Evolutionary conservation across 2,329 filamentous ascomycete genomes (phyloP).

Genomic region (Botrytis fragariae): DNA sequence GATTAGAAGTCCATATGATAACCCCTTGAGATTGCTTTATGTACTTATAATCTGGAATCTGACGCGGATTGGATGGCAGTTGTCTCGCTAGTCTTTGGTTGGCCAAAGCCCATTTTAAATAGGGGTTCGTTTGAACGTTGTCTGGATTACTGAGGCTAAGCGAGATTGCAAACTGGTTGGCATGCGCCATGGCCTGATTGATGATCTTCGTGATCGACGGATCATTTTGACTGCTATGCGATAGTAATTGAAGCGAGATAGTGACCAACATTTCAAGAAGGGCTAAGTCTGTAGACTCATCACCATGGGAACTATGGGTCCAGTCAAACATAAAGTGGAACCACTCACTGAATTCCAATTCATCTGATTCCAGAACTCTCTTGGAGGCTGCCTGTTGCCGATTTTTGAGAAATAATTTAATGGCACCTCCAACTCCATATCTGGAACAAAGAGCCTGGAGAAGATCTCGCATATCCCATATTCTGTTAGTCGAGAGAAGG

Average conservation of each 20-base stretch:
- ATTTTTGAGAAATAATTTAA: background rate
- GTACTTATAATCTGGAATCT: background rate
- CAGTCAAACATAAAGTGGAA: background rate
- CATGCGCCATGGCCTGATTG: background rate
- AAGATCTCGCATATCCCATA: background rate
- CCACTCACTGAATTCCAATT: background rate
- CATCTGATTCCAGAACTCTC: background rate
- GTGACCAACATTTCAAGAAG: background rate
- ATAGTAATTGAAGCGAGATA: background rate
- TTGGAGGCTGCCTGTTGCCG: background rate
- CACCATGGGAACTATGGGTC: background rate
- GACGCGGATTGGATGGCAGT: background rate
- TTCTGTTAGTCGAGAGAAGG: background rate
- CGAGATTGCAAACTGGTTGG: background rate
- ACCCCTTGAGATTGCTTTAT: background rate
- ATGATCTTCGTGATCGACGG: background rate
- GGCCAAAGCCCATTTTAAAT: background rate
- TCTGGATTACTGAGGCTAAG: background rate
- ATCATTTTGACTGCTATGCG: background rate
- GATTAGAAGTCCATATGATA: background rate
- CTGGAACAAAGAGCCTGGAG: background rate
- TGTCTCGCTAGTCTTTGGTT: background rate
- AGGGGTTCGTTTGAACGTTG: conserved; percentile 2
- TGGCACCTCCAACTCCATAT: background rate
- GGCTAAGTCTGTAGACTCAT: background rate